phyloP scores from a whole-genome alignment of 2,329 filamentous ascomycete genomes.

The Penicillium fuscoglaucum region DNA sequence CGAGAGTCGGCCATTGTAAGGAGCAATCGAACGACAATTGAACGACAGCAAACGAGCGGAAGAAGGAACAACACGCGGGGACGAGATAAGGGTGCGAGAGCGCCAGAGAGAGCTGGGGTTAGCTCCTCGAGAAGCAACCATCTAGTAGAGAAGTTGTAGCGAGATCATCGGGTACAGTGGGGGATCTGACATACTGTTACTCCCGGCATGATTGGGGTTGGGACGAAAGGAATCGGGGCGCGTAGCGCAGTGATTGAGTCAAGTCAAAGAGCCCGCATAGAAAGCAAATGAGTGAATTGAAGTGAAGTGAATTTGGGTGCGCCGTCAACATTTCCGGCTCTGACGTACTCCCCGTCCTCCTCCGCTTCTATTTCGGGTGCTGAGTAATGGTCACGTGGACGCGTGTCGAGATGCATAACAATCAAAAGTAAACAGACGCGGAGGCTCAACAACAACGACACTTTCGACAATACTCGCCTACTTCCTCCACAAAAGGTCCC shows the following conservation, averaged over 20 bases:
- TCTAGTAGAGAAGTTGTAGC: constrained; percentile 16
- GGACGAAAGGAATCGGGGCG: constrained; percentile 25
- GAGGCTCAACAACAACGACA: constrained; percentile 8
- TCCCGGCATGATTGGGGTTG: constrained; percentile 32
- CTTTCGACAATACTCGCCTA: constrained; percentile 1
- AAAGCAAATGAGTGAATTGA: constrained; percentile 18
- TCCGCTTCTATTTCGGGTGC: constrained; percentile 2
- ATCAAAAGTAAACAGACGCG: constrained; percentile 22
- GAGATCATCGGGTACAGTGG: constrained; percentile 12
- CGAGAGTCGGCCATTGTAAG: constrained; percentile 23
- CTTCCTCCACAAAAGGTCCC: background rate
- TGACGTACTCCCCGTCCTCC: constrained; percentile 12
- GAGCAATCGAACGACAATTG: constrained; percentile 24
- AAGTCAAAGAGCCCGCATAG: constrained; percentile 27
- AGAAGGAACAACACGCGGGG: constrained; percentile 20
- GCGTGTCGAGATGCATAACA: constrained; percentile 15
- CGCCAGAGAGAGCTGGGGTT: constrained; percentile 25
- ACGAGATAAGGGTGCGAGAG: constrained; percentile 22
- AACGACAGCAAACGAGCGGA: constrained; percentile 34
- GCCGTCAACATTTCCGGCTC: constrained; percentile 10
- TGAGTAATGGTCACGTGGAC: constrained; percentile 23
- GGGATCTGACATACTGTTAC: constrained; percentile 30
- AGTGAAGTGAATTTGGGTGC: constrained; percentile 4
- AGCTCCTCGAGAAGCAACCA: constrained; percentile 25
- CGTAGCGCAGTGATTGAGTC: constrained; percentile 24